Percentiles rank a stretch among this genome's conserved stretches.
Evolutionary conservation across 2,329 filamentous ascomycete genomes (phyloP).

Genomic region (Fonsecaea nubica): DNA sequence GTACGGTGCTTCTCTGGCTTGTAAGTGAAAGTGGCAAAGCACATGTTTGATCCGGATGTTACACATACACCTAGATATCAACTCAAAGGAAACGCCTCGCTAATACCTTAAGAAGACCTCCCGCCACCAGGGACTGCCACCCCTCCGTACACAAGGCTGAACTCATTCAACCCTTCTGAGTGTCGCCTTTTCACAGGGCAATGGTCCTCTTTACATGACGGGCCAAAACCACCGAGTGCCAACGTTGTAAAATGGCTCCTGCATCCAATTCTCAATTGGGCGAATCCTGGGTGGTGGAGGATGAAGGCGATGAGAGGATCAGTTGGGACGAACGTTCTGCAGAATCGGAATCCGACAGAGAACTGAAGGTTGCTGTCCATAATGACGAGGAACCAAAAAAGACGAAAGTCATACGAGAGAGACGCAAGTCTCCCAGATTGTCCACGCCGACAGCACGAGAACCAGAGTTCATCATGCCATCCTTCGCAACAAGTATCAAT

Average conservation of each 20-base stretch:
- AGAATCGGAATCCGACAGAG: constrained; percentile 18
- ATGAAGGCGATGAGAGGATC: constrained; percentile 25
- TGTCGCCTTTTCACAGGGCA: neutral
- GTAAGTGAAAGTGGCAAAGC: neutral
- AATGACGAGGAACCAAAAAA: neutral
- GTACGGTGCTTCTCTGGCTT: neutral
- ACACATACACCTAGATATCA: neutral
- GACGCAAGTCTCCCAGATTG: constrained; percentile 8
- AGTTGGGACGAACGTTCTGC: constrained; percentile 26
- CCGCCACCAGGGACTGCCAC: neutral
- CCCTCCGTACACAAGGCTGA: neutral
- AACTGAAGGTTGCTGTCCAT: constrained; percentile 3
- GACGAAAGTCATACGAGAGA: constrained; percentile 5
- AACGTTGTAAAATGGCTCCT: constrained; percentile 18
- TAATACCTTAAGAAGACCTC: neutral
- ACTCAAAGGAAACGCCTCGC: neutral
- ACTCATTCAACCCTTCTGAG: neutral
- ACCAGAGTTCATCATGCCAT: constrained; percentile 40
- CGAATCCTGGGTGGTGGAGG: constrained; percentile 33
- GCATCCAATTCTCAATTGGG: constrained; percentile 20
- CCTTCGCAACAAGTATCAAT: constrained; percentile 17
- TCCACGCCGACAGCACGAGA: constrained; percentile 11
- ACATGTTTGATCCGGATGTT: neutral
- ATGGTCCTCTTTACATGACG: neutral
- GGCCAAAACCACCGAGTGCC: neutral